Evolutionary conservation across 1,284 basidiomycete genomes (phyloP).

Genomic region (Trichosporon inkin): DNA sequence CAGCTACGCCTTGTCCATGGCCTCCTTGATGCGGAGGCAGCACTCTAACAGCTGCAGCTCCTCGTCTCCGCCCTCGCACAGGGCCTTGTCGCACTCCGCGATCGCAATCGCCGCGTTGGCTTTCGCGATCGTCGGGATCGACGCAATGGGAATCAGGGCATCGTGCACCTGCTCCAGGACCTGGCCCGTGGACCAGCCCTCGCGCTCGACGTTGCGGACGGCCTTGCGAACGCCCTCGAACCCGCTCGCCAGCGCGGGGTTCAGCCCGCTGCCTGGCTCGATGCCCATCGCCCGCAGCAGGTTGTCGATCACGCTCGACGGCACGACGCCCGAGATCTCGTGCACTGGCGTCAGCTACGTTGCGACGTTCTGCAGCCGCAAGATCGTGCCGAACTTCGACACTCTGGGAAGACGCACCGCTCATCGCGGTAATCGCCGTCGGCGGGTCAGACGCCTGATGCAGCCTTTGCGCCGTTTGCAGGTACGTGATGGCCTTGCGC

Average conservation of each 20-base stretch:
- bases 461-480: conserved; percentile 90
- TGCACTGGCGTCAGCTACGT: conserved; percentile 57
- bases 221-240: conserved; percentile 70
- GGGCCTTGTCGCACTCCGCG: conserved; percentile 91
- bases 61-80: conserved; percentile 97
- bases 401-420: conserved; percentile 37
- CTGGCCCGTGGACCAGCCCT: conserved; percentile 91
- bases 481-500: conserved; percentile 95
- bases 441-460: conserved; percentile 65
- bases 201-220: conserved; percentile 71
- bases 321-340: conserved; percentile 96
- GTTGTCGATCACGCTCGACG: conserved; percentile 64
- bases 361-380: background rate
- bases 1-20: conserved; percentile 39
- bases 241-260: conserved; percentile 56
- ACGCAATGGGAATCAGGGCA: conserved; percentile 74
- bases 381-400: no score
- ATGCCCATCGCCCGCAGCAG: conserved; percentile 75
- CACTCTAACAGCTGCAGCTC: conserved; percentile 91
- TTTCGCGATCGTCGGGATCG: conserved; percentile 75
- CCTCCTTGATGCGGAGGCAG: conserved; percentile 70
- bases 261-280: conserved; percentile 54
- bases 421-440: conserved; percentile 62
- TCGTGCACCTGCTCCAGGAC: conserved; percentile 92
- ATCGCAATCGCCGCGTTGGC: conserved; percentile 75